Conservation (phyloP, 192 early-diverging fungal genomes). For the Gryganskiella cystojenkinii region DNA sequence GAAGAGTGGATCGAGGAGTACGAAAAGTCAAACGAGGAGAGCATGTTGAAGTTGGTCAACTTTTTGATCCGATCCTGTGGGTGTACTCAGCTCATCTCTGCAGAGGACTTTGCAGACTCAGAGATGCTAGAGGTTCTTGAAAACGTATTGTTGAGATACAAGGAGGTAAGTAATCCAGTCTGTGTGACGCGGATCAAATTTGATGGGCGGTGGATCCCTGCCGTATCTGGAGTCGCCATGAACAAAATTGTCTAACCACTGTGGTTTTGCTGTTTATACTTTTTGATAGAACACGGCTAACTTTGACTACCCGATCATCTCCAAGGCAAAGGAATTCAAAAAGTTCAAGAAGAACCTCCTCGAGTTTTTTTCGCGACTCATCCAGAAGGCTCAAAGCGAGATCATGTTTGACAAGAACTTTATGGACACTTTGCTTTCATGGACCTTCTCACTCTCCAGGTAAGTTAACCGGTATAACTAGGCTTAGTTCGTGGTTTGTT, state of each 20-base stretch:
- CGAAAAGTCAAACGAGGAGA: slow-evolving; percentile 58
- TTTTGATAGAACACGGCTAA: slow-evolving; percentile 55
- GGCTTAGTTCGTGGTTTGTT: too few relatives aligned
- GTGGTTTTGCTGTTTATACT: too few relatives aligned
- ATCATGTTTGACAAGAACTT: slow-evolving; percentile 71
- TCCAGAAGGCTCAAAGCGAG: slow-evolving; percentile 68
- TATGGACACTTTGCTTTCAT: slow-evolving; percentile 68
- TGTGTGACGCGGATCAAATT: neutral
- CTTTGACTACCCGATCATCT: slow-evolving; percentile 84
- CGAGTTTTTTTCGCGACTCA: slow-evolving; percentile 71
- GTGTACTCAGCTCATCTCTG: slow-evolving; percentile 15
- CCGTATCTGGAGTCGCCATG: too few relatives aligned
- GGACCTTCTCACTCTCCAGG: slow-evolving; percentile 76
- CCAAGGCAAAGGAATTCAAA: slow-evolving; percentile 71
- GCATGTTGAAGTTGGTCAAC: slow-evolving; percentile 79
- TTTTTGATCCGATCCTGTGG: slow-evolving; percentile 71
- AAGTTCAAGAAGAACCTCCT: slow-evolving; percentile 74
- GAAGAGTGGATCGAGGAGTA: slow-evolving; percentile 81
- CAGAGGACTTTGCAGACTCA: slow-evolving; percentile 48
- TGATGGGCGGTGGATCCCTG: too few relatives aligned
- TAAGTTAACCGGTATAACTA: too few relatives aligned
- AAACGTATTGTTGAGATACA: slow-evolving; percentile 67
- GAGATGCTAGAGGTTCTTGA: slow-evolving; percentile 67
- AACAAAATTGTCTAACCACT: too few relatives aligned
- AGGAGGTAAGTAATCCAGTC: slow-evolving; percentile 55